phyloP scores from a whole-genome alignment of 805 yeast genomes.

The Yamadazyma kitorensis region DNA sequence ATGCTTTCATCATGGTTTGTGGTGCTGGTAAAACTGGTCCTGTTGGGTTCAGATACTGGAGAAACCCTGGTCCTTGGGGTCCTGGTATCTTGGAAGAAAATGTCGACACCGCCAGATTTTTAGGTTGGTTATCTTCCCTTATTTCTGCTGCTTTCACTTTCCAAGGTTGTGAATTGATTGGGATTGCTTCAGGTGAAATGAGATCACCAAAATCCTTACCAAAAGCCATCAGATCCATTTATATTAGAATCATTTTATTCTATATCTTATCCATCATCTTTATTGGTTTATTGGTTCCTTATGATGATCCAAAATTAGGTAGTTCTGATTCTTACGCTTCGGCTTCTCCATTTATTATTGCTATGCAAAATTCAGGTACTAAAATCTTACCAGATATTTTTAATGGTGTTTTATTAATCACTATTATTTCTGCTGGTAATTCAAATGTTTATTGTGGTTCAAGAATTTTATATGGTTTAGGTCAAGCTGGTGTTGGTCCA shows the following conservation, averaged over 20 bases:
- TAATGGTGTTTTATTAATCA: constrained; percentile 64
- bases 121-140: constrained; percentile 69
- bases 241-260: constrained; percentile 62
- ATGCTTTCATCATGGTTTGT: constrained; percentile 68
- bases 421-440: constrained; percentile 78
- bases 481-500: constrained; percentile 59
- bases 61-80: constrained; percentile 76
- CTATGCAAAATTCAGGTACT: constrained; percentile 68
- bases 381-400: constrained; percentile 63
- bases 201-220: constrained; percentile 71
- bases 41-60: constrained; percentile 78
- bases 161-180: constrained; percentile 77
- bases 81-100: constrained; percentile 54
- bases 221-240: constrained; percentile 66
- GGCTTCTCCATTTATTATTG: constrained; percentile 70
- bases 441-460: constrained; percentile 73
- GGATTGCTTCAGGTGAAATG: constrained; percentile 74
- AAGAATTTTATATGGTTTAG: constrained; percentile 62
- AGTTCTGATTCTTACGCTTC: constrained; percentile 37
- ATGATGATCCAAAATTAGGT: constrained; percentile 54
- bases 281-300: constrained; percentile 70
- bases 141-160: constrained; percentile 76
- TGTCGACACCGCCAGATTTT: constrained; percentile 53
- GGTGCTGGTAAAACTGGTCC: constrained; percentile 72
- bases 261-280: constrained; percentile 65